Evolutionary conservation across 805 yeast genomes (phyloP).

Genomic region (Saccharomyces kudriavzevii): DNA sequence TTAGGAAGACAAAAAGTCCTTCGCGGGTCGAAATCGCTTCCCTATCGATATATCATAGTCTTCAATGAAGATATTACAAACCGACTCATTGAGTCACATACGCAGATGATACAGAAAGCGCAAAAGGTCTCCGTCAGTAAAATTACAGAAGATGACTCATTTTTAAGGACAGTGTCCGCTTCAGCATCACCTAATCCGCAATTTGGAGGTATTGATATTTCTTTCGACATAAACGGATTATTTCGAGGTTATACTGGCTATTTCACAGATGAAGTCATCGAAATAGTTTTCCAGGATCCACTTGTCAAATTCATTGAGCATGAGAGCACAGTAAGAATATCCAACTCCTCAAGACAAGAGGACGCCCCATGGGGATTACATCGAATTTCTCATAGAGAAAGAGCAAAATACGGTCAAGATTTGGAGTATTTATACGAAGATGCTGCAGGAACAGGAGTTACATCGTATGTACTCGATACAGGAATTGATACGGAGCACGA

Average conservation of each 20-base stretch:
- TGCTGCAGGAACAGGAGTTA: constrained; percentile 71
- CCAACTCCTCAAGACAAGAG: constrained; percentile 58
- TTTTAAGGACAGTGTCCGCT: constrained; percentile 7
- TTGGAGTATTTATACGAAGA: constrained; percentile 66
- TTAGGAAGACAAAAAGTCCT: neutral
- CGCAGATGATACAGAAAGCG: neutral
- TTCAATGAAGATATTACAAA: neutral
- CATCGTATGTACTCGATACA: constrained; percentile 74
- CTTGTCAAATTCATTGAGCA: constrained; percentile 61
- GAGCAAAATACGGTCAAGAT: constrained; percentile 58
- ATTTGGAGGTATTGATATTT: constrained; percentile 49
- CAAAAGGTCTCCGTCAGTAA: neutral
- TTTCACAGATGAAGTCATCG: constrained; percentile 68
- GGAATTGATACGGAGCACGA: constrained; percentile 57
- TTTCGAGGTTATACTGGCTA: constrained; percentile 79
- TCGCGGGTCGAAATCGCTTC: neutral
- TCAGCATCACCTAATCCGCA: constrained; percentile 16
- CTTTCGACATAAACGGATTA: constrained; percentile 48
- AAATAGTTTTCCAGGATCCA: constrained; percentile 61
- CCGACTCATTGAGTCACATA: neutral
- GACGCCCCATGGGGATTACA: constrained; percentile 95
- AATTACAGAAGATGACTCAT: constrained; percentile 2
- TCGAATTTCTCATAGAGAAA: constrained; percentile 75
- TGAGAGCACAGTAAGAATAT: constrained; percentile 63
- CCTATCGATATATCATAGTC: neutral